phyloP scores from a whole-genome alignment of 257 asterid species.

The Nicotiana obtusifolia region DNA sequence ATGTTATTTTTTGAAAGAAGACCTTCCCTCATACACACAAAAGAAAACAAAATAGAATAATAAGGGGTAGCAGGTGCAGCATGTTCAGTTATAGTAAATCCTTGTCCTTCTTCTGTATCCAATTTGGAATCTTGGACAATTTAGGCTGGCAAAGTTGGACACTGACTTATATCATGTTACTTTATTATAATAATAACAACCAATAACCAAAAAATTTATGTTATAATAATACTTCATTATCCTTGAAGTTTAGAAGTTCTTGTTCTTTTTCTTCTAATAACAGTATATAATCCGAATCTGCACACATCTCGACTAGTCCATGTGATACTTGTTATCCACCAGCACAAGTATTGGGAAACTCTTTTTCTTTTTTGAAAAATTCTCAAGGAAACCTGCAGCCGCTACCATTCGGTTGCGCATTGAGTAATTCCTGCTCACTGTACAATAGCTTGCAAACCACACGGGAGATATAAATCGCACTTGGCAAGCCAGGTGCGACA shows the following conservation, averaged over 20 bases:
- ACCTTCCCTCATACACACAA: too few relatives aligned
- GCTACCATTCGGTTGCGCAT: too few relatives aligned
- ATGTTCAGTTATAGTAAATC: background rate
- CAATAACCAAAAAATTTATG: background rate
- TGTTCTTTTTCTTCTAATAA: too few relatives aligned
- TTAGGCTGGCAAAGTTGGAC: background rate
- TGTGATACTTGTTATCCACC: background rate
- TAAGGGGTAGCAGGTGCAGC: constrained; percentile 2
- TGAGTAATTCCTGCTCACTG: too few relatives aligned
- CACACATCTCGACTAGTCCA: background rate
- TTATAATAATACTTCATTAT: background rate
- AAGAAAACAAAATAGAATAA: background rate
- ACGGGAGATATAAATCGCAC: too few relatives aligned
- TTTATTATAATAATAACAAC: background rate
- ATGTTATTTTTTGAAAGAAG: background rate
- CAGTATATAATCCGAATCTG: background rate
- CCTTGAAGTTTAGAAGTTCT: background rate
- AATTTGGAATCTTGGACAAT: background rate
- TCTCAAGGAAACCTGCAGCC: too few relatives aligned
- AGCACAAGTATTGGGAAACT: too few relatives aligned
- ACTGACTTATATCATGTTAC: background rate
- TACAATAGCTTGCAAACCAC: too few relatives aligned
- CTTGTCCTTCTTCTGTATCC: background rate
- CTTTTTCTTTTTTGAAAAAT: too few relatives aligned
- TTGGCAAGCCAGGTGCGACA: too few relatives aligned